Conservation (phyloP, 116 monocot species). For the Thalassia testudinum region DNA sequence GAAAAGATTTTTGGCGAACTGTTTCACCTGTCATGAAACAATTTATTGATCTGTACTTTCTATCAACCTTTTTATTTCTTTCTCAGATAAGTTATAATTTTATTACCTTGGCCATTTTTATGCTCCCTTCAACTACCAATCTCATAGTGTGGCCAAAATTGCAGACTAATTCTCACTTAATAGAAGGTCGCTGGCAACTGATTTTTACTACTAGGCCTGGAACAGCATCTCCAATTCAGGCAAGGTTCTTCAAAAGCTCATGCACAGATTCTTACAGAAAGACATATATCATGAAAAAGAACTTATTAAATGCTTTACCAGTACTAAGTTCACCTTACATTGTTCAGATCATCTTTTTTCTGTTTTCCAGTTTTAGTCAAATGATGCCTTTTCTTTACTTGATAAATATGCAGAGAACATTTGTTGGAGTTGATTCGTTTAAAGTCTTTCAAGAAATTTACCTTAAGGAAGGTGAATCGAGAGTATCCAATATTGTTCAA, state of each 20-base stretch:
- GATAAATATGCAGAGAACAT: conserved; percentile 58
- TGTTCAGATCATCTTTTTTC: too few species aligned
- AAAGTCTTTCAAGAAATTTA: conserved; percentile 89
- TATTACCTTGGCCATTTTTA: not conserved
- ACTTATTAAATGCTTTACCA: too few species aligned
- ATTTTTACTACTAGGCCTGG: conserved; percentile 98
- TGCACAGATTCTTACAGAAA: too few species aligned
- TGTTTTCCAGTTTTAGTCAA: too few species aligned
- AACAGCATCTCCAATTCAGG: conserved; percentile 98
- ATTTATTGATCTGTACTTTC: too few species aligned
- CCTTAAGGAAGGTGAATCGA: conserved; percentile 64
- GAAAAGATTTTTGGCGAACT: too few species aligned
- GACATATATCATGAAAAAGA: too few species aligned
- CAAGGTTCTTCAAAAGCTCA: conserved; percentile 11
- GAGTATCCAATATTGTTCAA: conserved; percentile 80
- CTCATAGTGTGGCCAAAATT: conserved; percentile 2
- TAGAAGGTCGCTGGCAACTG: conserved; percentile 93
- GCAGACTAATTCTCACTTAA: conserved; percentile 69
- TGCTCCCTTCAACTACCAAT: not conserved
- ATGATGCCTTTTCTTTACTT: too few species aligned
- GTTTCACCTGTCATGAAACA: too few species aligned
- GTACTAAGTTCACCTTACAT: too few species aligned
- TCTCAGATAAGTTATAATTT: too few species aligned
- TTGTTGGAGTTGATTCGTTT: conserved; percentile 90
- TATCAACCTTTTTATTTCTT: too few species aligned